Conservation (phyloP, 2,329 filamentous ascomycete species). For the Penicillium sp. region DNA sequence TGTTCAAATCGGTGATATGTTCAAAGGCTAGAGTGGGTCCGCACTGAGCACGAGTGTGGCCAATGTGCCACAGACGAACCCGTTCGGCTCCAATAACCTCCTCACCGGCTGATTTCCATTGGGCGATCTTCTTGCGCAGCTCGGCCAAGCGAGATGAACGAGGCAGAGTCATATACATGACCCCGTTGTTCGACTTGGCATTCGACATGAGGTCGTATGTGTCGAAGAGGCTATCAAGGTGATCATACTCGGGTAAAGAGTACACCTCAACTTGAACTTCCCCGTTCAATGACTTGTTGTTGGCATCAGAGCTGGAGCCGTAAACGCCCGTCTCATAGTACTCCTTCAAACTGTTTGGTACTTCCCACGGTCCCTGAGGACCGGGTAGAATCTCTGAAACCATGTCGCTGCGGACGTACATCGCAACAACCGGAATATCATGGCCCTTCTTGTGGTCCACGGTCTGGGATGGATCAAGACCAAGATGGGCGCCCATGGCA, state of each 20-base stretch:
- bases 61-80: constrained; percentile 44
- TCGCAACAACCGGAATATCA: constrained; percentile 55
- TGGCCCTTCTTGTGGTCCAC: constrained; percentile 45
- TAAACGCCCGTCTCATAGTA: constrained; percentile 39
- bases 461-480: constrained; percentile 43
- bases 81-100: constrained; percentile 31
- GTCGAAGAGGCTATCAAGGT: constrained; percentile 42
- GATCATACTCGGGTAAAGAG: constrained; percentile 34
- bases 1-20: constrained; percentile 34
- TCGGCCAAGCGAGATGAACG: constrained; percentile 35
- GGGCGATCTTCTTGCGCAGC: constrained; percentile 39
- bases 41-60: constrained; percentile 33
- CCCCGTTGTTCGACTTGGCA: constrained; percentile 34
- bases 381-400: constrained; percentile 44
- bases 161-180: constrained; percentile 39
- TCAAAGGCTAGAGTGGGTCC: constrained; percentile 37
- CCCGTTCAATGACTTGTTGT: constrained; percentile 10
- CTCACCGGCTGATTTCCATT: constrained; percentile 29
- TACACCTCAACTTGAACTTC: constrained; percentile 44
- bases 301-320: constrained; percentile 10
- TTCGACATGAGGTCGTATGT: constrained; percentile 46
- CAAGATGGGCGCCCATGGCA: constrained; percentile 55
- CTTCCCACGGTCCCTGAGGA: constrained; percentile 50
- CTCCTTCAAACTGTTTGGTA: constrained; percentile 41
- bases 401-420: constrained; percentile 58